phyloP scores from a whole-genome alignment of 2,329 filamentous ascomycete genomes.

The Seiridium unicorne region DNA sequence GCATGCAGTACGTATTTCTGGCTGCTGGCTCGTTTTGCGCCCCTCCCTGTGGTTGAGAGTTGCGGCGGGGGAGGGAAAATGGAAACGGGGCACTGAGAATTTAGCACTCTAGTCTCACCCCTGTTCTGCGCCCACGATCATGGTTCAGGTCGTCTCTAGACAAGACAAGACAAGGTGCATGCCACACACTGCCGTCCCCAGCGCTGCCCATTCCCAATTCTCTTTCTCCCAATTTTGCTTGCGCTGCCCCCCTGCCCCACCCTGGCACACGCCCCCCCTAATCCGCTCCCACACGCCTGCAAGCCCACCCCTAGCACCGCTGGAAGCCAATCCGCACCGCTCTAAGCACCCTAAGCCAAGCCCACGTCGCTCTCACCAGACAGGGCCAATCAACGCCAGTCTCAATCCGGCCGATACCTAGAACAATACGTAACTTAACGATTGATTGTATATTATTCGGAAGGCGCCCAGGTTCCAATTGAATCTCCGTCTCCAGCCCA shows the following conservation, averaged over 20 bases:
- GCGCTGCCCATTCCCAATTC: background rate
- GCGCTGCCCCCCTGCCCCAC: background rate
- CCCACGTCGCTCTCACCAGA: constrained; percentile 9
- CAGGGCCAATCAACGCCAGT: constrained; percentile 13
- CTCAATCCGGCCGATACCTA: constrained; percentile 13
- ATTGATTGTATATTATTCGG: constrained; percentile 13
- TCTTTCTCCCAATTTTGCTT: background rate
- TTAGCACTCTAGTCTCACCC: background rate
- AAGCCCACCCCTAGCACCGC: background rate
- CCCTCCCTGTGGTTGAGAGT: too few species aligned
- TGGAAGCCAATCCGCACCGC: background rate
- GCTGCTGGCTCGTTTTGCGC: too few species aligned
- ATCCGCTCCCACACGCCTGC: constrained; percentile 2
- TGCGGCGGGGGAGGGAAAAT: too few species aligned
- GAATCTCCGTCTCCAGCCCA: constrained; percentile 6
- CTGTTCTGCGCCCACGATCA: background rate
- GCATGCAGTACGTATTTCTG: too few species aligned
- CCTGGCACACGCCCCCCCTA: background rate
- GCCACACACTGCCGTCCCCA: background rate
- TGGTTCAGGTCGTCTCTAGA: background rate
- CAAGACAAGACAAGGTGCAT: constrained; percentile 1
- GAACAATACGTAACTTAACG: constrained; percentile 13
- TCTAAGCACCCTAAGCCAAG: background rate
- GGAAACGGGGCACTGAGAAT: background rate
- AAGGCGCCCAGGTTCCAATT: constrained; percentile 13